Base-by-base conservation (phyloP, 768 basidiomycete species). In the Macrocybe gigantea region DNA sequence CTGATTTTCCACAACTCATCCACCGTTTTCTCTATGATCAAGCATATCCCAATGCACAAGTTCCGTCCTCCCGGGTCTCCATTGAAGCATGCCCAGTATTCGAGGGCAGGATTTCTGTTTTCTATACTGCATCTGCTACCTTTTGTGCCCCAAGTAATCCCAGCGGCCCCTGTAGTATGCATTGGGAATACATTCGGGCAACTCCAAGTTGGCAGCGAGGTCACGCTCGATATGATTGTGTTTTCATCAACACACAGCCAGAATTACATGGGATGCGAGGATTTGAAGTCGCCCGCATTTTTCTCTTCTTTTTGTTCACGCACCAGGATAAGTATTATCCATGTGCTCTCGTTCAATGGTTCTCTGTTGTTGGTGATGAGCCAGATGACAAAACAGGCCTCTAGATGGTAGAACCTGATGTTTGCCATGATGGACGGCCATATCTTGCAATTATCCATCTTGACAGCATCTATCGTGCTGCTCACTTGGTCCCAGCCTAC, bases 71-170 rank as follows among this genome's bases (percentile, higher is more conserved):
- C 33, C 41, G 35, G 13, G 9, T 14, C 7, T 2, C 47, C 33
- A 14, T 41, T 45, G n/a, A 53, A 30, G 46, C 56, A 9, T 50
- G 54, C 8, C 41, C 58, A 12, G 35, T 52, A 13, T 8, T 60
- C 22, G 44, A 48, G 6, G 22, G 42, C 3, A 53, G 40, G 12
- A 45, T 68, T 33, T 46, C 45, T 11, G 44, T 63, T 4, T 68
- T 56, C 42, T 51, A 53, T 38, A 65, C 67, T 13, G 68, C 66
- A 0, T 33, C 53, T 14, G 60, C 68, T 2, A 50, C 41, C 1
- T 69, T 62, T 44, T 63, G 60, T 51, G 62, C 69, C 6, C 69
- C 70, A 14, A 72, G 70, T 56, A 58, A 71, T 35, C 45, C 52
- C 14, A 63, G 55, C 40, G 67, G 68, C 5, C 46, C 59, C 32